These are phyloP conservation scores for Krasilnikovozyma curviuscula DNA, from an alignment of 768 basidiomycete genomes.

Conservation along the genomic window DNA sequence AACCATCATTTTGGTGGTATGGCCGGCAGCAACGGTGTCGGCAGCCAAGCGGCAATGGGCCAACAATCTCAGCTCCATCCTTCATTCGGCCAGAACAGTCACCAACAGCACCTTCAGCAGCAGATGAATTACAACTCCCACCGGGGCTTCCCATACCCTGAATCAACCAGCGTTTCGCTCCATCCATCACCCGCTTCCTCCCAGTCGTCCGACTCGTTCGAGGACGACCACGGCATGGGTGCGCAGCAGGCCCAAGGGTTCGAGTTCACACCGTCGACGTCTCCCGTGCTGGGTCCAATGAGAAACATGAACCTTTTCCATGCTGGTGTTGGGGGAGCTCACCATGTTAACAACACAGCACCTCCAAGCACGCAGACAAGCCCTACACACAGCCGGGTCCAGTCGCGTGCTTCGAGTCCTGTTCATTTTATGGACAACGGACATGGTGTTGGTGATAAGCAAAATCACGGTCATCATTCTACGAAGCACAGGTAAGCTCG, in stretches of 20 bases:
- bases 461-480: conserved; percentile 6
- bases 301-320: conserved; percentile 24
- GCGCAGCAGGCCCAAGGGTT: conserved; percentile 7
- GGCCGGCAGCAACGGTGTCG: neutral
- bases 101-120: conserved; percentile 2
- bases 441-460: conserved; percentile 10
- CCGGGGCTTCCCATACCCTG: conserved; percentile 1
- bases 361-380: conserved; percentile 3
- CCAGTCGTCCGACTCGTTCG: conserved; percentile 24
- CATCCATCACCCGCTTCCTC: conserved; percentile 19
- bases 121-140: neutral
- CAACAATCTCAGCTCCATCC: neutral
- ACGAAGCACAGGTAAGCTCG: conserved; percentile 8
- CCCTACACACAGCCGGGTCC: conserved; percentile 3
- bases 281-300: conserved; percentile 27
- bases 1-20: neutral
- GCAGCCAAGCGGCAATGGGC: neutral
- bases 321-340: neutral
- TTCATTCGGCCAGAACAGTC: conserved; percentile 5
- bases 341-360: neutral
- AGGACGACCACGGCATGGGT: conserved; percentile 19
- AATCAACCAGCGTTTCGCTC: conserved; percentile 20
- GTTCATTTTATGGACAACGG: conserved; percentile 7
- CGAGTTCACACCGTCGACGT: conserved; percentile 22
- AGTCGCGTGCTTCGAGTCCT: conserved; percentile 7